Percentiles rank a stretch among this genome's conserved stretches.
phyloP scores from a whole-genome alignment of 768 basidiomycete genomes.

The Auriscalpium microsporum region DNA sequence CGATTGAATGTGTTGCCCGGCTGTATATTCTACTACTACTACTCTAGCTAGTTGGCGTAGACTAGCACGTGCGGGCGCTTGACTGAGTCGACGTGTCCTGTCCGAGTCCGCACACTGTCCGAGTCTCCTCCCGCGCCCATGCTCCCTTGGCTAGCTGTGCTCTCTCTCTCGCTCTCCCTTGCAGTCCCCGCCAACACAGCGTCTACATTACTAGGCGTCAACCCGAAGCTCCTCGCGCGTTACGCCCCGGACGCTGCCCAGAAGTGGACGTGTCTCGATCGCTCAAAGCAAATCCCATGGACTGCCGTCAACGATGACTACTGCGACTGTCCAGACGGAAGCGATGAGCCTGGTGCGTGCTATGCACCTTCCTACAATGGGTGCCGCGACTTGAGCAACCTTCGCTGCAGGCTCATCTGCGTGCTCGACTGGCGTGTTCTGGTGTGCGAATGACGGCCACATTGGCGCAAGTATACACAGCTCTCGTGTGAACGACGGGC shows the following conservation, averaged over 20 bases:
- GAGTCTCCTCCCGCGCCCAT: no score
- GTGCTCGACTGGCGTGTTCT: conserved; percentile 68
- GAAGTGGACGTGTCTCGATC: conserved; percentile 75
- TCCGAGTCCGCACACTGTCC: no score
- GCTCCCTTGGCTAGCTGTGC: no score
- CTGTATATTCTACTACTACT: no score
- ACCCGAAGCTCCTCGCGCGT: neutral
- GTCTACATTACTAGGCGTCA: neutral
- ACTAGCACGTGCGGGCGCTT: no score
- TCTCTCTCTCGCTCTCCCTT: no score
- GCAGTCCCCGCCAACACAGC: no score
- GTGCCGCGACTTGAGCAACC: conserved; percentile 3
- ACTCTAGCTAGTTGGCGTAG: neutral
- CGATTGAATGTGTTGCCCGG: conserved; percentile 25
- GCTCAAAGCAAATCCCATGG: conserved; percentile 71
- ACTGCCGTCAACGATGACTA: conserved; percentile 86
- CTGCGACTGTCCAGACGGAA: conserved; percentile 92
- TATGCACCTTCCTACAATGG: neutral
- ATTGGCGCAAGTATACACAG: conserved; percentile 71
- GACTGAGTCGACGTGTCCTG: no score
- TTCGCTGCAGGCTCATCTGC: conserved; percentile 65
- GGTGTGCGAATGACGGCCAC: conserved; percentile 84
- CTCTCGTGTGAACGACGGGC: conserved; percentile 83
- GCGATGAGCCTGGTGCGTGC: conserved; percentile 81
- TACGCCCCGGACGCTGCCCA: neutral